These are phyloP conservation scores for Pseudozyma sp. DNA, from an alignment of 1,284 basidiomycete species.

Conservation along the genomic window DNA sequence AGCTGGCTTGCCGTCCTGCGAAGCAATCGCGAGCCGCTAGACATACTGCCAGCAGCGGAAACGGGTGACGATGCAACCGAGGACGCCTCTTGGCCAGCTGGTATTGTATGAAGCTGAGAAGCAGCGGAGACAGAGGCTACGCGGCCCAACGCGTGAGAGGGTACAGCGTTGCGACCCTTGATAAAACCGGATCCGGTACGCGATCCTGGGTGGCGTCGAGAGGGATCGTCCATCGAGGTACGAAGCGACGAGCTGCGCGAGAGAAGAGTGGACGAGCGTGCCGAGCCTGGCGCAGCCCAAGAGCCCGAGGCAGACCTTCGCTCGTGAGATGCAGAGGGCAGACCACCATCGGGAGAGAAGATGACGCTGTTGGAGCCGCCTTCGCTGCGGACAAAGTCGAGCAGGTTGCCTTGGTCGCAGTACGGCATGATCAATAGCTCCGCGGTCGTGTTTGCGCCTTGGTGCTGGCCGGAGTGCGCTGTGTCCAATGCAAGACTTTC, in stretches of 20 bases:
- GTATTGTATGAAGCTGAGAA: slow-evolving; percentile 44
- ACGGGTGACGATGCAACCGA: slow-evolving; percentile 42
- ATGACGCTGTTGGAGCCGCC: slow-evolving; percentile 27
- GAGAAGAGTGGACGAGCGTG: slow-evolving; percentile 17
- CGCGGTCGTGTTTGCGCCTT: slow-evolving; percentile 4
- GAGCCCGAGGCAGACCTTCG: slow-evolving; percentile 30
- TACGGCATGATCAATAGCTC: slow-evolving; percentile 62
- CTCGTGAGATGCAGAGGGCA: slow-evolving; percentile 19
- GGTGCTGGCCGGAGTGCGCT: neutral
- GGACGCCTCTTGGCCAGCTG: slow-evolving; percentile 31
- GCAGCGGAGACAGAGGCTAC: slow-evolving; percentile 38
- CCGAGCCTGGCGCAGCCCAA: slow-evolving; percentile 36
- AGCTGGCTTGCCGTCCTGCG: slow-evolving; percentile 32
- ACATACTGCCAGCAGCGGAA: slow-evolving; percentile 37
- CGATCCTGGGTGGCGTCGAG: slow-evolving; percentile 20
- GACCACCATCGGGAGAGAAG: slow-evolving; percentile 14
- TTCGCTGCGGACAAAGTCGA: slow-evolving; percentile 57
- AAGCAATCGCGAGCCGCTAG: slow-evolving; percentile 33
- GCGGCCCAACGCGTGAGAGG: slow-evolving; percentile 17
- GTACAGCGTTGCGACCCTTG: slow-evolving; percentile 12
- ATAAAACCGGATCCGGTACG: slow-evolving; percentile 47
- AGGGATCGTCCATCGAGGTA: slow-evolving; percentile 23
- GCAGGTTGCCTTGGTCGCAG: slow-evolving; percentile 55
- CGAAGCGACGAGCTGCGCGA: slow-evolving; percentile 44
- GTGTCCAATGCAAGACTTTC: slow-evolving; percentile 36